A percentile compares a stretch with the other conserved stretches of the same genome.
Conservation (phyloP, 352 stramenopile genomes). For the Globisporangium nodosum region DNA sequence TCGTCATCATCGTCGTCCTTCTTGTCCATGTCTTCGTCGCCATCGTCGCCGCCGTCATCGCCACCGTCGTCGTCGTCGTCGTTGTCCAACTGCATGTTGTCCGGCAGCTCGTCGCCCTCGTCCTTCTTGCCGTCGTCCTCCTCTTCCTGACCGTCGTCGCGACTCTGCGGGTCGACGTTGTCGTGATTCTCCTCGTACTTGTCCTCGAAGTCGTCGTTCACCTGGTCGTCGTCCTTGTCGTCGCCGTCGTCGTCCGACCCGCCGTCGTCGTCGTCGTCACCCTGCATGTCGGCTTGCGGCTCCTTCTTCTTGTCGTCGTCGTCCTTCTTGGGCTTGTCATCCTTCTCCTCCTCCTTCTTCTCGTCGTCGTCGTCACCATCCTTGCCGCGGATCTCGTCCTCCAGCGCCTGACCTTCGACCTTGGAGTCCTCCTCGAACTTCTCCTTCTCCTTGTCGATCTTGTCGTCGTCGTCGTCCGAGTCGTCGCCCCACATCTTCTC, state of each 20-base stretch:
- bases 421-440: conserved; percentile 90
- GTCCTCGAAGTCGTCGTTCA: conserved; percentile 90
- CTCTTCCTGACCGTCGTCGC: conserved; percentile 50
- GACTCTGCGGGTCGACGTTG: conserved; percentile 47
- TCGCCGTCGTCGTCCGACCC: conserved; percentile 32
- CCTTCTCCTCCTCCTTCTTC: conserved; percentile 54
- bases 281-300: conserved; percentile 43
- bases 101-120: conserved; percentile 66
- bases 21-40: conserved; percentile 40
- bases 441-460: conserved; percentile 95
- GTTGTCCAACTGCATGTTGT: conserved; percentile 84
- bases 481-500: conserved; percentile 98
- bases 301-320: conserved; percentile 43
- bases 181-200: conserved; percentile 78
- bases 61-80: conserved; percentile 30
- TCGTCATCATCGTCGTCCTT: conserved; percentile 46
- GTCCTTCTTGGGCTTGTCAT: conserved; percentile 44
- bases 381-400: conserved; percentile 88
- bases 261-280: conserved; percentile 31
- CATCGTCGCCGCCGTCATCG: conserved; percentile 29
- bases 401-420: conserved; percentile 67
- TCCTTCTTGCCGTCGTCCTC: conserved; percentile 46
- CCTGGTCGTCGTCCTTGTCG: conserved; percentile 73
- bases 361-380: conserved; percentile 85
- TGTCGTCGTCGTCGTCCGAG: conserved; percentile 89